Evolutionary conservation across 2,329 filamentous ascomycete species (phyloP), one percentile per base, ranked within the genome.

Genomic region (Colletotrichum cereale): DNA sequence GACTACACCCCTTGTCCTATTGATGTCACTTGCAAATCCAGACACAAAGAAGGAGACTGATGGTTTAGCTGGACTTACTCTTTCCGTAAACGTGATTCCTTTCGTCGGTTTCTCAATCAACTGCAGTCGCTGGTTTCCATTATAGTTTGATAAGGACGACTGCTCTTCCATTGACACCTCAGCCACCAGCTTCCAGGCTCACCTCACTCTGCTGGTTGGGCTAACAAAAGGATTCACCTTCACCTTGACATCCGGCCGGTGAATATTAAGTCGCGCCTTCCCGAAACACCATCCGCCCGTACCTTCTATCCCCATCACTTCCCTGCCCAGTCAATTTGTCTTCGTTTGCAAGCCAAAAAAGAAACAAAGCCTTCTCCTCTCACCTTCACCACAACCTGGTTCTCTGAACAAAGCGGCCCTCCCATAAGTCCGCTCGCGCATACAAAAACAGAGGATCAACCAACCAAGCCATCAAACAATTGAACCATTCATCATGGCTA

Each of bases 101-200:
- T 11, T 12, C 21, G 5, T n/a, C 2, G 18, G 5, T 5, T 36
- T n/a, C 14, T n/a, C 29, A n/a, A 29, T 36, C 10, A 53, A 36
- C 6, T 8, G 3, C 4, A 36, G 3, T 8, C 5, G 2, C 11
- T n/a, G 5, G 5, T 1, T 3, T 5, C 5, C 2, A 14, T 8
- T 8, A 12, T 2, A 5, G n/a, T 5, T 2, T 5, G 16, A 24
- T 1, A 16, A 14, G 5, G 26, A 42, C 2, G 5, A 21, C 3
- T 26, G 12, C 4, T n/a, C 36, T 29, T 8, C 18, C 31, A 21
- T 10, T 14, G 21, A n/a, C 31, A 34, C 31, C 31, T 24, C 29
- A n/a, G 42, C 42, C 42, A 8, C 12, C 6, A 24, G 4, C 4
- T 24, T 16, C 36, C 10, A 2, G 2, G 18, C 5, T 18, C 31